Base-by-base conservation (phyloP, 164 flowering plant species). In the Malania oleifera region DNA sequence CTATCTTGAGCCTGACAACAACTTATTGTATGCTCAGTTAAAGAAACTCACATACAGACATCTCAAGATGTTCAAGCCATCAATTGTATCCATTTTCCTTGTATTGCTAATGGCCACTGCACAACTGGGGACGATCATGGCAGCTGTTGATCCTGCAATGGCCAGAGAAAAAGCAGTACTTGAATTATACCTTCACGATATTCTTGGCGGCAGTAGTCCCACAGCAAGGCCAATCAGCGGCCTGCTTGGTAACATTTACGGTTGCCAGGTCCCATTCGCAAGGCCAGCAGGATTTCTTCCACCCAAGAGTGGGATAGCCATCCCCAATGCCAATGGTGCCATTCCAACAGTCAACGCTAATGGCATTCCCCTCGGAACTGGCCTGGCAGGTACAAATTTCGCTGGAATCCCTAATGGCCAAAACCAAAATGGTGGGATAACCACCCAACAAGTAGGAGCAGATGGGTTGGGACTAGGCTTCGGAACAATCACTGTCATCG, bases 261-360 rank as follows among this genome's bases (percentile, higher is more conserved):
- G 75, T 56, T 87, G 97, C 2, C 91, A 85, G 61, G 91, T 84
- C 27, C 91, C 97, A 58, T 90, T 90, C 52, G 91, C 97, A n/a
- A 80, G 77, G 73, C 87, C 86, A 1, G 62, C 85, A 0, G 93
- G 95, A 6, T 85, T 87, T 71, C 39, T 57, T 3, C 71, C 83
- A 2, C 95, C 92, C 0, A 62, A 62, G 56, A 58, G 55, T 46
- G 95, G 82, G 0, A 86, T 85, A 0, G 77, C 91, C 22, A 76
- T 90, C 43, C 95, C 95, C 23, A 87, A 87, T 44, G 80, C 84
- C 44, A 80, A 90, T 46, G 97, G 95, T 27, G 88, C 89, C 40
- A 49, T 85, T 46, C 97, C 97, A 13, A 87, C 92, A 2, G 68
- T 80, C 13, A 87, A 79, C 50, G 80, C 67, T 54, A 83, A 77